phyloP scores from a whole-genome alignment of 129 eudicot genomes.

The Dittrichia graveolens region DNA sequence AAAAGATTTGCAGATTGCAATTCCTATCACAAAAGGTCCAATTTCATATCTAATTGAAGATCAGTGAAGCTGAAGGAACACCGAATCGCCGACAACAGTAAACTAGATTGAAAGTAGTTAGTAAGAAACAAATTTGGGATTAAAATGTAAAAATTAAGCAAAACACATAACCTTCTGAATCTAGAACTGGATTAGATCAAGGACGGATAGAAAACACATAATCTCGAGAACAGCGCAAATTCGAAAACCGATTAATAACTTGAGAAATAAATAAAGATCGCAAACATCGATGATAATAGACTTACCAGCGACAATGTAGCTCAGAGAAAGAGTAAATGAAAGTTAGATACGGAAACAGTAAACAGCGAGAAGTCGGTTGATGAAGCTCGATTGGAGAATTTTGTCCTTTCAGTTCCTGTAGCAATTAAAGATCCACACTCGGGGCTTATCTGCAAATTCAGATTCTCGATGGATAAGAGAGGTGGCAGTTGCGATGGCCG shows the following conservation, averaged over 20 bases:
- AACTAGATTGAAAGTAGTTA: slow-evolving; percentile 13
- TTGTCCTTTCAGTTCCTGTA: slow-evolving; percentile 27
- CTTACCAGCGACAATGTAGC: slow-evolving; percentile 50
- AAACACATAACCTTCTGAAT: slow-evolving; percentile 12
- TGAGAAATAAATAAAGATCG: slow-evolving; percentile 25
- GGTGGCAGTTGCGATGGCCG: background rate
- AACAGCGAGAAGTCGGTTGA: slow-evolving; percentile 10
- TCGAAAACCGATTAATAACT: slow-evolving; percentile 34
- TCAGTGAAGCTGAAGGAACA: slow-evolving; percentile 18
- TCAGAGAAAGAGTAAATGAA: slow-evolving; percentile 22
- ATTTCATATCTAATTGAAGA: slow-evolving; percentile 29
- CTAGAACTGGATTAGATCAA: slow-evolving; percentile 40
- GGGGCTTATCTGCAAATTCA: slow-evolving; percentile 20
- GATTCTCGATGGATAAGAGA: background rate
- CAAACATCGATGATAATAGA: slow-evolving; percentile 29
- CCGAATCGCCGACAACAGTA: slow-evolving; percentile 35
- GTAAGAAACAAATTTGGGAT: slow-evolving; percentile 8
- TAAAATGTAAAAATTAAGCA: slow-evolving; percentile 11
- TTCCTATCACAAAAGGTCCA: slow-evolving; percentile 8
- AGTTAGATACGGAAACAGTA: slow-evolving; percentile 1
- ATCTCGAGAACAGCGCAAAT: slow-evolving; percentile 26
- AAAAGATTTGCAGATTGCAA: slow-evolving; percentile 12
- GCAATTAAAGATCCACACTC: slow-evolving; percentile 31
- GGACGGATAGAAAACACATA: slow-evolving; percentile 13
- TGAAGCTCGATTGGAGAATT: slow-evolving; percentile 26